Percentiles rank a stretch among this genome's conserved stretches.
These are phyloP conservation scores for Purpureocillium lavendulum DNA, from an alignment of 2,329 filamentous ascomycete species.

Conservation along the genomic window DNA sequence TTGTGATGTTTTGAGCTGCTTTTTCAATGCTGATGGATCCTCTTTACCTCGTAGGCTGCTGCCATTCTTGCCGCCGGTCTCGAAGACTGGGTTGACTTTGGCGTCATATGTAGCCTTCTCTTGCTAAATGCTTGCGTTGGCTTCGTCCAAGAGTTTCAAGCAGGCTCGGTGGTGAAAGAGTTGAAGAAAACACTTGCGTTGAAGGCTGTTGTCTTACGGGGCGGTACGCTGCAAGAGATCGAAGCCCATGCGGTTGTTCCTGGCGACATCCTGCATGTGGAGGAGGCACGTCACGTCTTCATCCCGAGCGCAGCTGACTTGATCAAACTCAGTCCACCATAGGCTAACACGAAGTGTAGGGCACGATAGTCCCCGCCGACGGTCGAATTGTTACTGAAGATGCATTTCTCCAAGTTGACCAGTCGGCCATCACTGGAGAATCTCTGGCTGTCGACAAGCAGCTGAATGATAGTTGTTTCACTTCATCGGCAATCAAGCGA, in stretches of 20 bases:
- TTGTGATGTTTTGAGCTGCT: too few species aligned
- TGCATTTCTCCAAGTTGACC: slow-evolving; percentile 82
- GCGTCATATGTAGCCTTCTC: slow-evolving; percentile 78
- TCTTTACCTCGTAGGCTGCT: slow-evolving; percentile 43
- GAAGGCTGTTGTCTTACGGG: slow-evolving; percentile 80
- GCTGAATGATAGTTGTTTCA: slow-evolving; percentile 70
- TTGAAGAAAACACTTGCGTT: slow-evolving; percentile 85
- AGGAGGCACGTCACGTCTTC: slow-evolving; percentile 47
- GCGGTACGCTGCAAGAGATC: slow-evolving; percentile 66
- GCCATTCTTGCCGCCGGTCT: slow-evolving; percentile 77
- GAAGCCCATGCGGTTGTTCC: slow-evolving; percentile 79
- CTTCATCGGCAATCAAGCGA: slow-evolving; percentile 84
- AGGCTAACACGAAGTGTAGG: slow-evolving; percentile 27
- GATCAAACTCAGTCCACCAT: neutral
- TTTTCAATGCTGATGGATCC: slow-evolving; percentile 16
- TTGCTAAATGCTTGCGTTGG: slow-evolving; percentile 79
- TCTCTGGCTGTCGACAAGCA: slow-evolving; percentile 88
- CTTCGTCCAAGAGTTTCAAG: slow-evolving; percentile 85
- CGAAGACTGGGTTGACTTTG: slow-evolving; percentile 86
- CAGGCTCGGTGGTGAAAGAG: slow-evolving; percentile 83
- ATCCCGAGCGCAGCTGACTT: neutral
- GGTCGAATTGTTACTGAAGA: slow-evolving; percentile 77
- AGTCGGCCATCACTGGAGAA: slow-evolving; percentile 87
- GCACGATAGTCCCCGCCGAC: slow-evolving; percentile 85
- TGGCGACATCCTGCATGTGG: slow-evolving; percentile 81